phyloP scores from a whole-genome alignment of 768 basidiomycete species.

The Boletus tomentosulus region DNA sequence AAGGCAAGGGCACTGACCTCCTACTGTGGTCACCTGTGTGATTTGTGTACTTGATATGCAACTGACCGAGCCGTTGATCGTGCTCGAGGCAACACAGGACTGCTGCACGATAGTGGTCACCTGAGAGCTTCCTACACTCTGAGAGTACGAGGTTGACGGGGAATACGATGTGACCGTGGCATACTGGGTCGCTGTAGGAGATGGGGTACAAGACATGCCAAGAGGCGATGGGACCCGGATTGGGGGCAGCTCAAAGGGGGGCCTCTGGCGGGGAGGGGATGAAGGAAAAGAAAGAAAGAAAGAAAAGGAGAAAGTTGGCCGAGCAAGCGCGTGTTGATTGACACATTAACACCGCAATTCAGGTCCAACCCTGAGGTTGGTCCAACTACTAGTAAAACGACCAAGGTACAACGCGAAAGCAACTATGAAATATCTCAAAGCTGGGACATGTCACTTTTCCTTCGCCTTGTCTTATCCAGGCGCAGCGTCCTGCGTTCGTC shows the following conservation, averaged over 20 bases:
- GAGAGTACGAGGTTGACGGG: constrained; percentile 35
- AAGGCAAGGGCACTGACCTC: constrained; percentile 30
- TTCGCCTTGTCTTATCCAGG: constrained; percentile 12
- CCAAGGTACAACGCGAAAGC: background rate
- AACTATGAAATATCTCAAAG: constrained; percentile 42
- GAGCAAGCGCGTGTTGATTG: background rate
- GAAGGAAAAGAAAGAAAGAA: background rate
- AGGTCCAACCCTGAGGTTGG: background rate
- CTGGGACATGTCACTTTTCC: constrained; percentile 17
- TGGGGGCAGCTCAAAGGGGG: no score
- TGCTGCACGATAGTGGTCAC: constrained; percentile 31
- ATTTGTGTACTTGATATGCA: constrained; percentile 28
- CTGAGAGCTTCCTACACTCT: constrained; percentile 28
- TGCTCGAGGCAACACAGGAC: constrained; percentile 32
- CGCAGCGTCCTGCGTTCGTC: constrained; percentile 20
- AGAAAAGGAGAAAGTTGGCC: background rate
- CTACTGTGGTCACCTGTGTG: constrained; percentile 32
- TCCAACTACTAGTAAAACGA: background rate
- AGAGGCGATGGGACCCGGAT: background rate
- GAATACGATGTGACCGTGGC: constrained; percentile 33
- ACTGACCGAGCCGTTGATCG: constrained; percentile 21
- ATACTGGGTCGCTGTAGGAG: constrained; percentile 43
- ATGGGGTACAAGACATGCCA: constrained; percentile 37
- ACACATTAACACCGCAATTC: background rate
- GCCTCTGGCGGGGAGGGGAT: background rate